Conservation (phyloP, 345 rosid species). For the Murraya paniculata region DNA sequence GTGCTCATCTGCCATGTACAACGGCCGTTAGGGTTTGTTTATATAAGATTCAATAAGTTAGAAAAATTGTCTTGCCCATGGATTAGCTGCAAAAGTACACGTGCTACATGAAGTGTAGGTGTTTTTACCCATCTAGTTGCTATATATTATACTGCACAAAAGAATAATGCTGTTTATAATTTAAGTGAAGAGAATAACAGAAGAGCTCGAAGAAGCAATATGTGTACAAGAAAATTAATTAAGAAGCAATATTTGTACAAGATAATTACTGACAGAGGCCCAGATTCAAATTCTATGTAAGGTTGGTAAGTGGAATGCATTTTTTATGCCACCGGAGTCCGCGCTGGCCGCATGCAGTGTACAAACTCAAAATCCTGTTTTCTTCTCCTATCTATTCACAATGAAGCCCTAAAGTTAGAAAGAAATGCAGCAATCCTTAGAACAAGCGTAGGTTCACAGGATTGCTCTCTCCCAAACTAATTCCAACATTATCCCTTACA, state of each 20-base stretch:
- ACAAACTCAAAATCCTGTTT: constrained; percentile 20
- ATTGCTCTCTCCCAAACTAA: not conserved
- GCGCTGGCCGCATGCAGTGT: constrained; percentile 12
- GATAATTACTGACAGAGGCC: constrained; percentile 9
- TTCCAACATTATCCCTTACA: too few relatives aligned
- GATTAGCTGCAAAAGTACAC: not conserved
- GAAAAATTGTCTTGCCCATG: not conserved
- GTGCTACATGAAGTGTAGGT: constrained; percentile 10
- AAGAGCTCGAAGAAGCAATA: not conserved
- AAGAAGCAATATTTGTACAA: too few relatives aligned
- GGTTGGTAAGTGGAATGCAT: constrained; percentile 17
- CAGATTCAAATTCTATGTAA: constrained; percentile 15
- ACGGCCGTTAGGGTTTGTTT: not conserved
- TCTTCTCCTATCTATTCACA: constrained; percentile 11
- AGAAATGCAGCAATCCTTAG: too few relatives aligned
- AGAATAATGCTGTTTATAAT: not conserved
- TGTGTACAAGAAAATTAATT: not conserved
- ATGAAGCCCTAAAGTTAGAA: not conserved
- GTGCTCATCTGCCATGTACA: not conserved
- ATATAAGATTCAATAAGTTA: not conserved
- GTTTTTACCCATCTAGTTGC: constrained; percentile 5
- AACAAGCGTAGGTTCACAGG: not conserved
- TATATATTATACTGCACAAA: not conserved
- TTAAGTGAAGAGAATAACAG: not conserved
- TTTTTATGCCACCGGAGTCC: constrained; percentile 21